Base-by-base conservation (phyloP, 2,329 filamentous ascomycete genomes). In the Ophiostoma angusticollis region DNA sequence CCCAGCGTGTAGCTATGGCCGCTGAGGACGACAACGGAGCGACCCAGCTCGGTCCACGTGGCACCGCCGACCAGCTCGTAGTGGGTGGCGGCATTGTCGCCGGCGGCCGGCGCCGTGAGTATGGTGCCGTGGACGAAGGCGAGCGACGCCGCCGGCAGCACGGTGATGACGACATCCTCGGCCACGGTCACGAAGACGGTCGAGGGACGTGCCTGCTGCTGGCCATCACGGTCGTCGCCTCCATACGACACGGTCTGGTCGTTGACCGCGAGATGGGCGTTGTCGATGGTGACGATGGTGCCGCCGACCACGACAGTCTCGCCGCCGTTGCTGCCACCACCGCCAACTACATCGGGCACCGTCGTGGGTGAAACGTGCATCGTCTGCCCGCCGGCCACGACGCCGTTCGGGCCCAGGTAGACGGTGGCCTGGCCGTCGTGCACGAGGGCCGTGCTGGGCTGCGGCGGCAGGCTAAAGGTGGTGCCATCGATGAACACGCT, bases 1-100 rank as follows among this genome's bases (percentile, higher is more conserved):
- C 69, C 70, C 35, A 76, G 54, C 2, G 64, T 68, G 47, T 71
- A 74, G 0, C 65, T 72, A 3, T 55, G 55, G 24, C 64, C 65
- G 25, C 60, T 56, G 35, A 79, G 57, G 21, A 76, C 60, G 1
- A 69, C 61, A 11, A 63, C 54, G 3, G 62, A 66, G 1, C 63
- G 53, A n/a, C 62, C 64, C 8, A 72, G 48, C 47, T 66, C 60
- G 13, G 66, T 69, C 37, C 73, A 57, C 3, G 69, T 71, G 13
- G 62, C 68, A 9, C 70, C 70, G 37, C 69, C 70, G 8, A 69
- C 60, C 40, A 72, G 61, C 31, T 63, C 64, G 48, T 60, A 64
- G 3, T 57, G 54, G 1, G 62, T 67, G 11, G 56, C 57, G n/a
- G n/a, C n/a, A n/a, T n/a, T n/a, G n/a, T n/a, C n/a, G 1, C 50